Evolutionary conservation across 352 stramenopile species (phyloP).

Genomic region (Globisporangium rhizosaccharum): DNA sequence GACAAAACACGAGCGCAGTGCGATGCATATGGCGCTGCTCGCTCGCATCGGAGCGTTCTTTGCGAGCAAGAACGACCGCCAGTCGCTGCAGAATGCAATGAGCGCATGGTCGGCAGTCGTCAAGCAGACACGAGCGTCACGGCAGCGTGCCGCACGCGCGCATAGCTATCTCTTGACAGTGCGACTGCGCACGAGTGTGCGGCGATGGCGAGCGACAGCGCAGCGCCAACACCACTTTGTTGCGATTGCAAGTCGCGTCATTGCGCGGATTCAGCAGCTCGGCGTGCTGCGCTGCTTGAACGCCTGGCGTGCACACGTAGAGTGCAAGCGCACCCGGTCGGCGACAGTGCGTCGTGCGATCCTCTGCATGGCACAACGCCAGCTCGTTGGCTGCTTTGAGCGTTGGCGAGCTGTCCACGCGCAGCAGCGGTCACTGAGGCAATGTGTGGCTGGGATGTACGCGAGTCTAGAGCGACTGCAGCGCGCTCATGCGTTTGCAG

Average conservation of each 20-base stretch:
- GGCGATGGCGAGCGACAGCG: slow-evolving; percentile 2
- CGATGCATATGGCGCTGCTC: slow-evolving; percentile 17
- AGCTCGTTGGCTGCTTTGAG: slow-evolving; percentile 12
- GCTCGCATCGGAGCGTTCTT: slow-evolving; percentile 30
- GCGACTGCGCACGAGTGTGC: slow-evolving; percentile 1
- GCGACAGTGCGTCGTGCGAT: slow-evolving; percentile 24
- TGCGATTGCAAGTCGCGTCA: background rate
- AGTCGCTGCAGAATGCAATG: slow-evolving; percentile 10
- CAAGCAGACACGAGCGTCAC: slow-evolving; percentile 3
- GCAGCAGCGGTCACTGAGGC: background rate
- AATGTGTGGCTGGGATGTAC: background rate
- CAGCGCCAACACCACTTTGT: background rate
- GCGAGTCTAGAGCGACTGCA: background rate
- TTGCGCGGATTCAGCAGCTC: slow-evolving; percentile 27
- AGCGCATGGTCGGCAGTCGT: slow-evolving; percentile 8
- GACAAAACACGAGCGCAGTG: slow-evolving; percentile 4
- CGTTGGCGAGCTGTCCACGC: slow-evolving; percentile 11
- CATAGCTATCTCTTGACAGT: background rate
- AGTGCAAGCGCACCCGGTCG: slow-evolving; percentile 12
- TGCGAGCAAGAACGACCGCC: slow-evolving; percentile 25
- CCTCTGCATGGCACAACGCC: slow-evolving; percentile 22
- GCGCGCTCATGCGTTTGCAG: background rate
- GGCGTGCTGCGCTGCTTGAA: slow-evolving; percentile 37
- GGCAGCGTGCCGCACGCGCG: slow-evolving; percentile 2
- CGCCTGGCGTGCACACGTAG: slow-evolving; percentile 34